These are phyloP conservation scores for Phytopythium montanum DNA, from an alignment of 352 stramenopile species.

Conservation along the genomic window DNA sequence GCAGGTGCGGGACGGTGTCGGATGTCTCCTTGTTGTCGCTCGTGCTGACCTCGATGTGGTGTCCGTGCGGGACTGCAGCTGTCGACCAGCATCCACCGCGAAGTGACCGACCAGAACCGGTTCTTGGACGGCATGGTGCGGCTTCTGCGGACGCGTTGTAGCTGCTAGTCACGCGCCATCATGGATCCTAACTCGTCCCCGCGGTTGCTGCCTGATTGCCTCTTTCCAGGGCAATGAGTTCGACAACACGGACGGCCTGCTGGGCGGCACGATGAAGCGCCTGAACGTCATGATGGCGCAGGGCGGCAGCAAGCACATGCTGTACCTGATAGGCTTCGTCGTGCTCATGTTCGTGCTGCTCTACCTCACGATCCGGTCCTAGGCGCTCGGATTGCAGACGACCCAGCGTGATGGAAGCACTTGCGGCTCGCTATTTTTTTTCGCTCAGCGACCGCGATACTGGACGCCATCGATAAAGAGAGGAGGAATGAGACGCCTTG, in stretches of 20 bases:
- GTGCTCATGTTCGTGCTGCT: slow-evolving; percentile 84
- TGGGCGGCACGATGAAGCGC: slow-evolving; percentile 85
- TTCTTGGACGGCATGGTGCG: slow-evolving; percentile 81
- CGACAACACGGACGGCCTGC: slow-evolving; percentile 76
- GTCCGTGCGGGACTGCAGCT: slow-evolving; percentile 34
- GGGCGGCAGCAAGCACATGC: slow-evolving; percentile 86
- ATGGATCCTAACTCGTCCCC: not conserved
- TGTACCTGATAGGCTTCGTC: slow-evolving; percentile 82
- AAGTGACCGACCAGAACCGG: slow-evolving; percentile 80
- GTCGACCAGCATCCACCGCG: slow-evolving; percentile 70
- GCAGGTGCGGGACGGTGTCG: slow-evolving; percentile 34
- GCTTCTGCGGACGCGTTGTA: slow-evolving; percentile 1
- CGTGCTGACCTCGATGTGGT: not conserved
- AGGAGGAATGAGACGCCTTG: too few species aligned
- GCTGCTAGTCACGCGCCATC: not conserved
- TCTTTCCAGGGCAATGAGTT: slow-evolving; percentile 72
- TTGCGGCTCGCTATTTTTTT: not conserved
- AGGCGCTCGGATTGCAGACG: slow-evolving; percentile 7
- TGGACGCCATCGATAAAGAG: too few species aligned
- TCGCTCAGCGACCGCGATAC: too few species aligned
- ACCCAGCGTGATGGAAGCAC: not conserved
- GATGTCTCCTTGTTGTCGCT: not conserved
- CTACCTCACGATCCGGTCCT: slow-evolving; percentile 78
- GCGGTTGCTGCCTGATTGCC: too few species aligned
- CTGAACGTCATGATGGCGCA: slow-evolving; percentile 86